A percentile compares a stretch with the other conserved stretches of the same genome.
phyloP scores from a whole-genome alignment of 2,329 filamentous ascomycete genomes.

The Ploettnerulaceae sp. region DNA sequence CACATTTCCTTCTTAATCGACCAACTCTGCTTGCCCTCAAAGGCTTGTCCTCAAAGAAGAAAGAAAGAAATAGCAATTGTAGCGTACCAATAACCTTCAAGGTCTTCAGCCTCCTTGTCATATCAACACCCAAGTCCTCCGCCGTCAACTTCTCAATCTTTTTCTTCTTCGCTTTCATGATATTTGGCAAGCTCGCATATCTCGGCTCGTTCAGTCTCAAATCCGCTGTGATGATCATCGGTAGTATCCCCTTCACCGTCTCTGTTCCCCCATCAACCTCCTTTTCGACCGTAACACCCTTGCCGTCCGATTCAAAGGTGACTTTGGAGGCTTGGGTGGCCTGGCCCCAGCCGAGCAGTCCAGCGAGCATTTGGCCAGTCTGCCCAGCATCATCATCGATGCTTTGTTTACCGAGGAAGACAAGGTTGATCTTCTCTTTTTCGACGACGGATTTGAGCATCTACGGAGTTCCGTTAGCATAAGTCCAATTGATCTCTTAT shows the following conservation, averaged over 20 bases:
- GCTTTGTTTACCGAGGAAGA: slow-evolving; percentile 94
- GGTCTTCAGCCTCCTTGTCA: slow-evolving; percentile 74
- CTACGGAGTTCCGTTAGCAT: slow-evolving; percentile 22
- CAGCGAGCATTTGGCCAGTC: slow-evolving; percentile 97
- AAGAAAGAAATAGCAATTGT: slow-evolving; percentile 27
- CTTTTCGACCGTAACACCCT: slow-evolving; percentile 70
- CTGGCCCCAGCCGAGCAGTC: slow-evolving; percentile 86
- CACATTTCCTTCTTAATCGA: too few relatives aligned
- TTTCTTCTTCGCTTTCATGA: slow-evolving; percentile 99
- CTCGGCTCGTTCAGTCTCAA: slow-evolving; percentile 89
- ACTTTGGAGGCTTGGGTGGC: slow-evolving; percentile 90
- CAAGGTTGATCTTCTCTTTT: slow-evolving; percentile 82
- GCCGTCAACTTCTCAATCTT: slow-evolving; percentile 87
- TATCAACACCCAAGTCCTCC: slow-evolving; percentile 74
- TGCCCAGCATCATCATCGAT: slow-evolving; percentile 95
- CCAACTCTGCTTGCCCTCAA: too few relatives aligned
- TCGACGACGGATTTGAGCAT: slow-evolving; percentile 74
- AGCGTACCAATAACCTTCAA: slow-evolving; percentile 80
- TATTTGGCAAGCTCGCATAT: slow-evolving; percentile 93
- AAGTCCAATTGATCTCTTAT: too few relatives aligned
- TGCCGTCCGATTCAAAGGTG: slow-evolving; percentile 62
- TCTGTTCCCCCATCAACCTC: slow-evolving; percentile 96
- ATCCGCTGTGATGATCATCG: slow-evolving; percentile 93
- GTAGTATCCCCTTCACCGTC: slow-evolving; percentile 79
- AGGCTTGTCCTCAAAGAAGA: neutral